phyloP scores from a whole-genome alignment of 306 rosid genomes.

The Rosa rugosa region DNA sequence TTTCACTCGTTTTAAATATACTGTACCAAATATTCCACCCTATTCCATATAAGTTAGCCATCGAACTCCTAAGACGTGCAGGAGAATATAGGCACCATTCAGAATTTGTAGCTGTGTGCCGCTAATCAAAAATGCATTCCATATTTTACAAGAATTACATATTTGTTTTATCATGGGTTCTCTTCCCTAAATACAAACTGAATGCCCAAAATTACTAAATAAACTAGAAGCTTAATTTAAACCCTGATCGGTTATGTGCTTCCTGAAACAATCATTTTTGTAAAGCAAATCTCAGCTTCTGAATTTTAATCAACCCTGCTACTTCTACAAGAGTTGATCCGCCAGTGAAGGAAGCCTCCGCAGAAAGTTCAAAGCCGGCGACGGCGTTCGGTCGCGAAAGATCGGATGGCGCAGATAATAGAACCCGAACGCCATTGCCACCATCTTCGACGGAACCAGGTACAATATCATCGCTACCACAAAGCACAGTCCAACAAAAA shows the following conservation, averaged over 20 bases:
- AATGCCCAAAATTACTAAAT: background rate
- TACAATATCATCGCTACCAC: constrained; percentile 58
- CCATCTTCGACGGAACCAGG: constrained; percentile 75
- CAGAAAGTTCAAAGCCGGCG: constrained; percentile 69
- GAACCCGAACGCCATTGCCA: constrained; percentile 71
- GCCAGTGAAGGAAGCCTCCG: constrained; percentile 75
- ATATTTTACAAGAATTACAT: background rate
- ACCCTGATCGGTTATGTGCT: background rate
- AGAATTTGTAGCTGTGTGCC: background rate
- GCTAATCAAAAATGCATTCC: background rate
- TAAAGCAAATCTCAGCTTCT: background rate
- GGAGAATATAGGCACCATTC: background rate
- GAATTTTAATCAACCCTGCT: background rate
- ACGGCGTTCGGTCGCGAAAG: constrained; percentile 66
- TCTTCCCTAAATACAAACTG: background rate
- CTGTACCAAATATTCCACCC: too few species aligned
- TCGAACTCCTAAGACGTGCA: too few species aligned
- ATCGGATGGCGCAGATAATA: constrained; percentile 80
- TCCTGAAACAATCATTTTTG: background rate
- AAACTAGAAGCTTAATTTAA: background rate
- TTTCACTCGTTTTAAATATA: too few species aligned
- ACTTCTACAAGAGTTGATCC: constrained; percentile 62
- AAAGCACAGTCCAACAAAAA: constrained; percentile 67
- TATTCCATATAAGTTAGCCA: too few species aligned
- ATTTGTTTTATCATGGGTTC: background rate